A percentile compares a stretch with the other conserved stretches of the same genome.
phyloP scores from a whole-genome alignment of 1,284 basidiomycete species.

The Apiotrichum domesticum region DNA sequence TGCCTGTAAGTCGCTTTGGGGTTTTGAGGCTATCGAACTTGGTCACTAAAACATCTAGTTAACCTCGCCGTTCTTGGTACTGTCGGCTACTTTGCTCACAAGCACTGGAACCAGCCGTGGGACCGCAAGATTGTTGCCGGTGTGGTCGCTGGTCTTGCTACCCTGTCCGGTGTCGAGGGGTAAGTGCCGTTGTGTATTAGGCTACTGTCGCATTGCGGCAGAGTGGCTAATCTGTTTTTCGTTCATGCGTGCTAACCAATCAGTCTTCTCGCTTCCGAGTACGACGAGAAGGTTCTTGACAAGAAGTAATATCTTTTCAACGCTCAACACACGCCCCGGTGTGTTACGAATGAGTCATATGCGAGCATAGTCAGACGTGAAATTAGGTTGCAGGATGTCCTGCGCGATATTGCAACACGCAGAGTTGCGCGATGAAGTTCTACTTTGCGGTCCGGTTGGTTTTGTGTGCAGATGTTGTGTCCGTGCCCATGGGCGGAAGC shows the following conservation, averaged over 20 bases:
- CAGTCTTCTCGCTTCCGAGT: conserved; percentile 36
- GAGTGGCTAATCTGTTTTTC: too few relatives aligned
- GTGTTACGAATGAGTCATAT: too few relatives aligned
- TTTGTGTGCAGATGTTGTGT: too few relatives aligned
- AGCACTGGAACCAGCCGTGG: conserved; percentile 67
- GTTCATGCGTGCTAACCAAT: not conserved
- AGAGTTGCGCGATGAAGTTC: too few relatives aligned
- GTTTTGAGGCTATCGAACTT: not conserved
- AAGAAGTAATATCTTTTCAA: conserved; percentile 15
- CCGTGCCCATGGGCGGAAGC: too few relatives aligned
- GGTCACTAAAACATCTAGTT: conserved; percentile 45
- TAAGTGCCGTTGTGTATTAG: conserved; percentile 42
- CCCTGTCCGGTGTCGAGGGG: conserved; percentile 66
- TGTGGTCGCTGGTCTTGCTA: conserved; percentile 59
- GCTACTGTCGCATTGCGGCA: not conserved
- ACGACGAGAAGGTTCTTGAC: conserved; percentile 37
- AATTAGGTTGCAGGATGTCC: too few relatives aligned
- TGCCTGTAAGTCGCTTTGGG: conserved; percentile 49
- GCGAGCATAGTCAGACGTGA: not conserved
- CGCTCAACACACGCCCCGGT: not conserved
- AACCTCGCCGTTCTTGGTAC: conserved; percentile 65
- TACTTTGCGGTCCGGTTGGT: too few relatives aligned
- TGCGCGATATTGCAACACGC: too few relatives aligned
- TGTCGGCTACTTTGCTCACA: conserved; percentile 63
- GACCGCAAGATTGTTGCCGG: conserved; percentile 62